Evolutionary conservation across 2,329 filamentous ascomycete species (phyloP), one percentile per base, ranked within the genome.

Genomic region (Fusarium caatingaense): DNA sequence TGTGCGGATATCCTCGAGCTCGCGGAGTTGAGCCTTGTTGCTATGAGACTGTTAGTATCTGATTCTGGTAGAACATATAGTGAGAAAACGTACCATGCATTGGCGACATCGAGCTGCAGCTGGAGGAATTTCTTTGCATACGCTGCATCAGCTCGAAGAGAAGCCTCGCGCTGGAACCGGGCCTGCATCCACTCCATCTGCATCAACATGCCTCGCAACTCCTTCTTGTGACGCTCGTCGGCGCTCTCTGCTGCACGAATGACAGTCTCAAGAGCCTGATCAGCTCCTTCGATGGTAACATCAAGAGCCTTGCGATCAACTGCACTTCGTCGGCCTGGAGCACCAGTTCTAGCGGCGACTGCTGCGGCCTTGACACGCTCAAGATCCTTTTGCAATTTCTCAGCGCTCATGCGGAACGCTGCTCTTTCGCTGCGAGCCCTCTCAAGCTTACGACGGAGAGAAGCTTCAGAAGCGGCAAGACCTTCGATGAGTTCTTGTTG

Each of bases 101-200:
- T 91, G 74, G 93, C 94, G 75, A 97, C 89, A 73, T 94, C 89
- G 56, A 97, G 88, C 80, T 93, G 90, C 78, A 93, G 85, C 74
- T 90, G 81, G 81, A 98, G 88, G 79, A 93, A 94, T 72, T 87
- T 89, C 86, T 99, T 99, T 69, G 93, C 93, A 81, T 91, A 97
- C 11, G 92, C 92, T 32, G 95, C 88, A 75, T 94, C 93, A 68
- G 87, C 86, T 44, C 96, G 88, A 81, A 98, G 91, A 53, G 87
- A 88, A 72, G 93, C 89, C 80, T 98, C 95, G 32, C 96, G 88
- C 77, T 89, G 87, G 82, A 92, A 92, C 55, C 91, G 89, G 3
- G 93, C 93, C 74, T 94, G 89, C 78, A 98, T 89, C 89, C 93
- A 98, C 75, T 94, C 88, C 78, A 98, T 95, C 81, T 98, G 94